Evolutionary conservation across 495 filamentous ascomycete species (phyloP).

Genomic region (Cairneyella variabilis): DNA sequence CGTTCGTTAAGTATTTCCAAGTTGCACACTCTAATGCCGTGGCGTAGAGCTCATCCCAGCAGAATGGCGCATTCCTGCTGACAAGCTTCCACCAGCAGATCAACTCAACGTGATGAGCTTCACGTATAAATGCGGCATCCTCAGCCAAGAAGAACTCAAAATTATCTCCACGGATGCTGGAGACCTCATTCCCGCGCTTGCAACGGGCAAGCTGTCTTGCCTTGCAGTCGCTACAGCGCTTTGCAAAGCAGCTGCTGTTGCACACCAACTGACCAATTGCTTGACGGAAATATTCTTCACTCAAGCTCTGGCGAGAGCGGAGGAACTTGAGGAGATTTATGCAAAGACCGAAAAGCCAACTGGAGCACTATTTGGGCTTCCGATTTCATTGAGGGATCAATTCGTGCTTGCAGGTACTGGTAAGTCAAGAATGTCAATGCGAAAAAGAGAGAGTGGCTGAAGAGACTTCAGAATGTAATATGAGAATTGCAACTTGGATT

Average conservation of each 20-base stretch:
- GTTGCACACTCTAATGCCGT: background rate
- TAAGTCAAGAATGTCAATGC: too few species aligned
- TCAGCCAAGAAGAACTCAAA: conserved; percentile 44
- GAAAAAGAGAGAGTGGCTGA: too few species aligned
- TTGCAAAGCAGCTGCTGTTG: conserved; percentile 47
- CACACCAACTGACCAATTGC: conserved; percentile 52
- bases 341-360: conserved; percentile 37
- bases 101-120: conserved; percentile 5
- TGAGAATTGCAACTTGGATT: conserved; percentile 49
- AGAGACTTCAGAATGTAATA: conserved; percentile 47
- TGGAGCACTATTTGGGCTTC: conserved; percentile 55
- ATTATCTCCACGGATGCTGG: conserved; percentile 48
- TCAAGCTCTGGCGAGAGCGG: conserved; percentile 42
- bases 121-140: conserved; percentile 41
- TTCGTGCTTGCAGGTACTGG: conserved; percentile 48
- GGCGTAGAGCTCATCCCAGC: conserved; percentile 41
- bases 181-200: conserved; percentile 40
- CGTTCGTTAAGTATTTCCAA: background rate
- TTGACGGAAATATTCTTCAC: conserved; percentile 53
- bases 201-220: conserved; percentile 21
- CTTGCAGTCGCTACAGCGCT: conserved; percentile 35
- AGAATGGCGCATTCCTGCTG: conserved; percentile 47
- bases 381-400: conserved; percentile 51
- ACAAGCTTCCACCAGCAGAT: conserved; percentile 25
- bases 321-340: conserved; percentile 45